phyloP scores from a whole-genome alignment of 805 yeast species.

The Spathaspora gorwiae region DNA sequence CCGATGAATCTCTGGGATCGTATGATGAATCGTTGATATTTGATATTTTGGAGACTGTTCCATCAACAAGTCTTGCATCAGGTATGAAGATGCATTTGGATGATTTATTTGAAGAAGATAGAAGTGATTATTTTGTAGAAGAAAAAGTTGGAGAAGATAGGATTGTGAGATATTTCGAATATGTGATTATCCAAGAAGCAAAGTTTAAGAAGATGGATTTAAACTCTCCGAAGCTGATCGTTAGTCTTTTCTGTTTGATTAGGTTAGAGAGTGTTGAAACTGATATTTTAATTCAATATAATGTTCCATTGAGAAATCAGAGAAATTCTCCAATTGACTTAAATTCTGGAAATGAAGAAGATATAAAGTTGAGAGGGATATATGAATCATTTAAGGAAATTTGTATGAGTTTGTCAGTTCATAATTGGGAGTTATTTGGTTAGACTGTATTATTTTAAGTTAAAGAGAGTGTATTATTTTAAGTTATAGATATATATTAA shows the following conservation, averaged over 20 bases:
- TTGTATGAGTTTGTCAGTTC: conserved; percentile 30
- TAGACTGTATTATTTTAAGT: neutral
- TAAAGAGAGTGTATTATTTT: too few relatives aligned
- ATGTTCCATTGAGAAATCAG: conserved; percentile 41
- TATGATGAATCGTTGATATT: conserved; percentile 55
- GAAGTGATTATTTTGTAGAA: conserved; percentile 26
- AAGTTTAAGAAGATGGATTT: neutral
- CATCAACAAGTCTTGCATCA: conserved; percentile 23
- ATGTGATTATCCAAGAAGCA: neutral
- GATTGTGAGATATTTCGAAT: conserved; percentile 1
- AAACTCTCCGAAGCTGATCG: conserved; percentile 8
- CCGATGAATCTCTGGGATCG: neutral
- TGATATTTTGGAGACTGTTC: conserved; percentile 56
- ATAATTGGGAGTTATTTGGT: conserved; percentile 47
- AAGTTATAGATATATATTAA: too few relatives aligned
- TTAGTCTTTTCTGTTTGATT: conserved; percentile 53
- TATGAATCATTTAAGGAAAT: conserved; percentile 22
- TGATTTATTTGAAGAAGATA: conserved; percentile 32
- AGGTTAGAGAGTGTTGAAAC: conserved; percentile 49
- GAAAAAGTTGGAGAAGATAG: neutral
- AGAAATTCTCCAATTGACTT: conserved; percentile 6
- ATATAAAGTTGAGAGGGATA: conserved; percentile 3
- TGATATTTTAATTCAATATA: conserved; percentile 58
- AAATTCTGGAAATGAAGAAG: neutral
- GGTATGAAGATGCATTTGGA: conserved; percentile 50